A percentile compares a stretch with the other conserved stretches of the same genome.
Evolutionary conservation across 2,329 filamentous ascomycete genomes (phyloP).

Genomic region (Fulvia fulva): DNA sequence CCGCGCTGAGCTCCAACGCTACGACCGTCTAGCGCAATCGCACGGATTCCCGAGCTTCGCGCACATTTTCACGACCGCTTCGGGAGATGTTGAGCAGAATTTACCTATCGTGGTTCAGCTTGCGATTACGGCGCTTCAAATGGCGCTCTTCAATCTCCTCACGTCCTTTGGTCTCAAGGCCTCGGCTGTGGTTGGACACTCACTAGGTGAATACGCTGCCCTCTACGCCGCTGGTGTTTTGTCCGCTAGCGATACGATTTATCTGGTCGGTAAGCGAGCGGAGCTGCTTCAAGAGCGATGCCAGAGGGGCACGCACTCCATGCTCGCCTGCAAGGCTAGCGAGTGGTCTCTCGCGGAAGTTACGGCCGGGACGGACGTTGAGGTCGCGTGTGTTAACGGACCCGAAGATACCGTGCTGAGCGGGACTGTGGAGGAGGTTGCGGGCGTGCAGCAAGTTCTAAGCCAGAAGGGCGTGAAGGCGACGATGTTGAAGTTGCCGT

Average conservation of each 20-base stretch:
- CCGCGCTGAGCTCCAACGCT: not conserved
- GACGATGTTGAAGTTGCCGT: conserved; percentile 25
- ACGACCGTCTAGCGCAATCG: conserved; percentile 23
- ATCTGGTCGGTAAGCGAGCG: conserved; percentile 36
- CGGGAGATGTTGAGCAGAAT: not conserved
- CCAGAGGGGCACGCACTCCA: conserved; percentile 24
- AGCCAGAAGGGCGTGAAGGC: conserved; percentile 5
- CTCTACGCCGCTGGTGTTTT: conserved; percentile 36
- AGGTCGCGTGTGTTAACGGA: conserved; percentile 29
- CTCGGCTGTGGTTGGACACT: conserved; percentile 30
- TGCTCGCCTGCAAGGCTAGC: conserved; percentile 23
- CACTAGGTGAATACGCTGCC: conserved; percentile 41
- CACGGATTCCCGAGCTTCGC: conserved; percentile 32
- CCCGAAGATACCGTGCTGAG: conserved; percentile 24
- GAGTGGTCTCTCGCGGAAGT: not conserved
- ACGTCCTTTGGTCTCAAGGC: conserved; percentile 30
- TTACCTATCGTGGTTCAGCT: conserved; percentile 35
- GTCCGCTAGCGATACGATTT: conserved; percentile 33
- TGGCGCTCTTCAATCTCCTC: conserved; percentile 36
- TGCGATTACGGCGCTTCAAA: conserved; percentile 38
- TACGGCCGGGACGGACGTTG: not conserved
- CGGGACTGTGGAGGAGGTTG: conserved; percentile 6
- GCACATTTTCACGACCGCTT: conserved; percentile 4
- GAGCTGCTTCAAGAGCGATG: conserved; percentile 29
- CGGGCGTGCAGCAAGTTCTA: conserved; percentile 3